Conservation (phyloP, 192 early-diverging fungal genomes). For the Jimgerdemannia lactiflua region DNA sequence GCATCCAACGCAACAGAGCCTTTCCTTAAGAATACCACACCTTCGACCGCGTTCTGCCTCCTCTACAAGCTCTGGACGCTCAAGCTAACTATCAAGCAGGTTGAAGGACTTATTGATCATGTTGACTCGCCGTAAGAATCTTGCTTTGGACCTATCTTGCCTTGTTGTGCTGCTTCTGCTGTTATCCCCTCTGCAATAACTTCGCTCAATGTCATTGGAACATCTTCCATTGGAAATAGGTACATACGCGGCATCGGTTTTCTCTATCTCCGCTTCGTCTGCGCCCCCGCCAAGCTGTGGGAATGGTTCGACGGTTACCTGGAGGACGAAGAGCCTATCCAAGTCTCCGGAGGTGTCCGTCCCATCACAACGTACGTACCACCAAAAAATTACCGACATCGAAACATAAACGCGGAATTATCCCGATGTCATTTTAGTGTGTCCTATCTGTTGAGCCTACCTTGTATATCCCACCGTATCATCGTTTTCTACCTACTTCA, state of each 20-base stretch:
- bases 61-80: constrained; percentile 85
- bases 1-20: constrained; percentile 49
- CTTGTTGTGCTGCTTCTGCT: background rate
- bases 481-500: constrained; percentile 18
- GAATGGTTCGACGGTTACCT: constrained; percentile 77
- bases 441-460: too few relatives aligned
- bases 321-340: constrained; percentile 76
- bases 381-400: background rate
- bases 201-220: background rate
- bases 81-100: constrained; percentile 68
- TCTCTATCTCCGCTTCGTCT: constrained; percentile 80
- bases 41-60: constrained; percentile 79
- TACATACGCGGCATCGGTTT: constrained; percentile 78
- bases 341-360: constrained; percentile 51
- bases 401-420: background rate
- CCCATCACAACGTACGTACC: constrained; percentile 55
- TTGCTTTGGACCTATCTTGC: too few relatives aligned
- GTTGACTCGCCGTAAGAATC: constrained; percentile 68
- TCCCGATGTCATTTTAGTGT: too few relatives aligned
- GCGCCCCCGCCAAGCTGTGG: constrained; percentile 72
- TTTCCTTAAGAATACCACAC: constrained; percentile 74
- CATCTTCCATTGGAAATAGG: constrained; percentile 28
- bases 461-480: background rate
- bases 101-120: constrained; percentile 74
- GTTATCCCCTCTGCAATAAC: background rate